Evolutionary conservation across 164 flowering plant species (phyloP).

Genomic region (Stephania cephalantha): DNA sequence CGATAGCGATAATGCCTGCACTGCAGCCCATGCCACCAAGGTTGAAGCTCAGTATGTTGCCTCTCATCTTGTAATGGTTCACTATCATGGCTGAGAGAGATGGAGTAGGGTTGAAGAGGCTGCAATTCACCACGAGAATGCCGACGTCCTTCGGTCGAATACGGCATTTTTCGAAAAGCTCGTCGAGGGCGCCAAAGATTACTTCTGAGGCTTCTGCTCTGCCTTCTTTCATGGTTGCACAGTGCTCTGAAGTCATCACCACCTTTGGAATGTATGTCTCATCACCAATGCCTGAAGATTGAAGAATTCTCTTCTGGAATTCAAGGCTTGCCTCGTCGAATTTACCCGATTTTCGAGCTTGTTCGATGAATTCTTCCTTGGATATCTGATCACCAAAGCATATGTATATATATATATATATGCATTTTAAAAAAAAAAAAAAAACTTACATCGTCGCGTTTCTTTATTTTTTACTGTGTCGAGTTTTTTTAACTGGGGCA

Average conservation of each 20-base stretch:
- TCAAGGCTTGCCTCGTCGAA: conserved; percentile 58
- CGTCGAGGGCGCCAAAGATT: conserved; percentile 86
- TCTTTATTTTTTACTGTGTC: too few relatives aligned
- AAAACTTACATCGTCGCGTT: too few relatives aligned
- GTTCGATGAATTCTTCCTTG: conserved; percentile 57
- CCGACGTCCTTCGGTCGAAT: conserved; percentile 84
- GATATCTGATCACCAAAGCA: conserved; percentile 36
- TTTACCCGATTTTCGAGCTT: conserved; percentile 56
- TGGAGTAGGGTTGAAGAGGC: conserved; percentile 68
- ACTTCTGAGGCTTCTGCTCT: conserved; percentile 70
- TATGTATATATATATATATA: too few relatives aligned
- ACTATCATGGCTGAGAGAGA: conserved; percentile 93
- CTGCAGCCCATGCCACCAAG: conserved; percentile 94
- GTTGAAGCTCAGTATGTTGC: conserved; percentile 79
- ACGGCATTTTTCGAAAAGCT: conserved; percentile 66
- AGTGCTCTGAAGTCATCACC: conserved; percentile 34
- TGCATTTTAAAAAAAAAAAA: too few relatives aligned
- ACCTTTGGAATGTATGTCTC: conserved; percentile 76
- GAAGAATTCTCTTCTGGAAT: conserved; percentile 56
- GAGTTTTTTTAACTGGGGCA: too few relatives aligned
- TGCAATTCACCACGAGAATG: conserved; percentile 43
- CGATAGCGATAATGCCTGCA: conserved; percentile 67
- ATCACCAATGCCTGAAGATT: conserved; percentile 79
- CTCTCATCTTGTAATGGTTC: conserved; percentile 92
- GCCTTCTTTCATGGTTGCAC: conserved; percentile 83